phyloP scores from a whole-genome alignment of 495 filamentous ascomycete genomes.

The Podospora conica region DNA sequence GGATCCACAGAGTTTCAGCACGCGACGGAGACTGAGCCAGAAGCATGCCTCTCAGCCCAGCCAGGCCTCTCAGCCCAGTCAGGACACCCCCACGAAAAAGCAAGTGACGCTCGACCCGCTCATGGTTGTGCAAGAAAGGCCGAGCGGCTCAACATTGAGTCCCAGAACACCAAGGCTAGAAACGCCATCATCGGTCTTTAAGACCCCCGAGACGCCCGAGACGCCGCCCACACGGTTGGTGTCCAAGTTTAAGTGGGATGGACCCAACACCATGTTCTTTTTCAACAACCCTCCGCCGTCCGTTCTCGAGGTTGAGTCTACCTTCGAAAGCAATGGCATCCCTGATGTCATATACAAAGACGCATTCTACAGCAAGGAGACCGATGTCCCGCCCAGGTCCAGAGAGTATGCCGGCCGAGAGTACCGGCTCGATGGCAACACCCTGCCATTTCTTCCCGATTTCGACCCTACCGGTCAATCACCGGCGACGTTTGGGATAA shows the following conservation, averaged over 20 bases:
- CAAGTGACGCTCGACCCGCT: conserved; percentile 30
- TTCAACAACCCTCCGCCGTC: conserved; percentile 34
- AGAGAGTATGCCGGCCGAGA: conserved; percentile 86
- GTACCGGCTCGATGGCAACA: conserved; percentile 70
- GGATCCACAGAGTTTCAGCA: conserved; percentile 61
- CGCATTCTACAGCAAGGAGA: conserved; percentile 79
- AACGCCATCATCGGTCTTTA: background rate
- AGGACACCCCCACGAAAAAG: conserved; percentile 31
- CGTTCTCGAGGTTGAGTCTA: conserved; percentile 33
- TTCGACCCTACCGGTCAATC: conserved; percentile 65
- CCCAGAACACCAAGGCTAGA: conserved; percentile 1
- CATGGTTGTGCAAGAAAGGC: conserved; percentile 13
- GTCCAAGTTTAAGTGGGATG: conserved; percentile 15
- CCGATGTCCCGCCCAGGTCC: conserved; percentile 71
- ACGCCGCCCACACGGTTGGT: background rate
- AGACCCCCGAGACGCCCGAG: background rate
- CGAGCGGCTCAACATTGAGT: background rate
- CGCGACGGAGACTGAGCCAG: conserved; percentile 60
- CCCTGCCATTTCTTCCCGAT: conserved; percentile 66
- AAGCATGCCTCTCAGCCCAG: conserved; percentile 42
- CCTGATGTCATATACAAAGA: conserved; percentile 69
- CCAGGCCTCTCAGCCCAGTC: conserved; percentile 36
- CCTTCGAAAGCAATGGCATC: conserved; percentile 36
- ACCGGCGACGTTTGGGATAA: conserved; percentile 50
- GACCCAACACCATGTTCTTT: conserved; percentile 21